A percentile compares a stretch with the other conserved stretches of the same genome.
Conservation (phyloP, 2,329 filamentous ascomycete genomes). For the Chrysoporthe puriensis region DNA sequence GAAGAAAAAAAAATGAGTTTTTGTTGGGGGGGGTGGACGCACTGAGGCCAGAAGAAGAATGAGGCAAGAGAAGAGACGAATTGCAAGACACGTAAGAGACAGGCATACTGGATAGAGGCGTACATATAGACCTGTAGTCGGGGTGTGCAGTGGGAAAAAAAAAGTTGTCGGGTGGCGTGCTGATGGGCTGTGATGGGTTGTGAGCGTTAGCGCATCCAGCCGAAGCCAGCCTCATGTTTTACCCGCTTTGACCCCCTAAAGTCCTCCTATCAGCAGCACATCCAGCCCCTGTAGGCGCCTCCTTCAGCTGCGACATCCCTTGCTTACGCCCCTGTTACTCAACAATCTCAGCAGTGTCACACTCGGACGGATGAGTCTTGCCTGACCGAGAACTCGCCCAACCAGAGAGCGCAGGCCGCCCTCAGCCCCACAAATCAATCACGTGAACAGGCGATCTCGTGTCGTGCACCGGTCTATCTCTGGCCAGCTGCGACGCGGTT, state of each 20-base stretch:
- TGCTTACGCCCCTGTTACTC: slow-evolving; percentile 21
- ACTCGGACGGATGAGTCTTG: slow-evolving; percentile 28
- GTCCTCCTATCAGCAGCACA: slow-evolving; percentile 12
- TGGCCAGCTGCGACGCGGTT: slow-evolving; percentile 24
- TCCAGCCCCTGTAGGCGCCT: slow-evolving; percentile 13
- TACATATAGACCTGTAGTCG: background rate
- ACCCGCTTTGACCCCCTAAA: slow-evolving; percentile 5
- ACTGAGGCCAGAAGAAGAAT: background rate
- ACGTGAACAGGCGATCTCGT: slow-evolving; percentile 22
- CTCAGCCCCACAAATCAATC: slow-evolving; percentile 11
- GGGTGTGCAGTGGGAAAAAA: background rate
- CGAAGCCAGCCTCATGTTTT: background rate
- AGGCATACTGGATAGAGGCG: background rate
- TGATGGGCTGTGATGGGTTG: background rate
- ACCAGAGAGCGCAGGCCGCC: background rate
- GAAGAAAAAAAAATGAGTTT: background rate
- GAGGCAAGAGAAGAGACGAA: slow-evolving; percentile 6
- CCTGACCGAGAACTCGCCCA: slow-evolving; percentile 18
- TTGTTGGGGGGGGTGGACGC: background rate
- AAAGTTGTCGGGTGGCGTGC: slow-evolving; percentile 8
- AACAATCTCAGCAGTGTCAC: slow-evolving; percentile 19
- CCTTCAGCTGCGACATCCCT: slow-evolving; percentile 9
- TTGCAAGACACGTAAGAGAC: slow-evolving; percentile 8
- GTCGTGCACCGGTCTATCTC: slow-evolving; percentile 6
- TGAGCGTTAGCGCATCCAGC: background rate